These are phyloP conservation scores for Trichosanthes truncata DNA, from an alignment of 306 rosid genomes.

Conservation along the genomic window DNA sequence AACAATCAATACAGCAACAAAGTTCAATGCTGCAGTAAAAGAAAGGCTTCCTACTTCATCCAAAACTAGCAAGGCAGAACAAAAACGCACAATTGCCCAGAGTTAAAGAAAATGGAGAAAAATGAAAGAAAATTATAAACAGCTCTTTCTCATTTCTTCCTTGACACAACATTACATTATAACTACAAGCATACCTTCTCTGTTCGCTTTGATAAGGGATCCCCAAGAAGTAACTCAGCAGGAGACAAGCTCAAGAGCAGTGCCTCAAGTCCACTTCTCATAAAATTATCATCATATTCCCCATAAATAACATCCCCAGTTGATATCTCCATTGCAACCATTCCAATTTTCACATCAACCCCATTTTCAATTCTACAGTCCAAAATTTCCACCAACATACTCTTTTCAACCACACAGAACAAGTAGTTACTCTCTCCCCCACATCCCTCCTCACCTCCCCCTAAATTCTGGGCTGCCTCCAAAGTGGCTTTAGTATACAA, in stretches of 20 bases:
- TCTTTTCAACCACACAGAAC: slow-evolving; percentile 71
- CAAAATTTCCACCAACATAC: slow-evolving; percentile 28
- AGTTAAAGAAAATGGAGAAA: neutral
- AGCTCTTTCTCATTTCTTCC: neutral
- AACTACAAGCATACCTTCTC: slow-evolving; percentile 55
- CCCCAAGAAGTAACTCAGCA: slow-evolving; percentile 80
- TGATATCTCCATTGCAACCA: slow-evolving; percentile 75
- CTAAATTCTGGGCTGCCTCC: slow-evolving; percentile 70
- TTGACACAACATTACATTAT: neutral
- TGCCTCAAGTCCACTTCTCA: slow-evolving; percentile 77
- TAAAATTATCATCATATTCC: slow-evolving; percentile 53
- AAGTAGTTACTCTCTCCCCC: slow-evolving; percentile 61
- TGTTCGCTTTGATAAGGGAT: slow-evolving; percentile 69
- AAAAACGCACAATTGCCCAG: neutral
- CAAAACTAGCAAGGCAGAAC: neutral
- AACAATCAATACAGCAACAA: neutral
- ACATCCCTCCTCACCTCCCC: slow-evolving; percentile 62
- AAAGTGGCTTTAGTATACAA: slow-evolving; percentile 80
- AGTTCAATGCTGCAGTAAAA: neutral
- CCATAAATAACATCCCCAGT: slow-evolving; percentile 73
- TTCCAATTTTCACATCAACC: slow-evolving; percentile 52
- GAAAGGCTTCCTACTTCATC: neutral
- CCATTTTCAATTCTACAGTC: slow-evolving; percentile 36
- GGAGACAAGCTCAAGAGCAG: slow-evolving; percentile 60
- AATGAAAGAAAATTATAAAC: neutral